Evolutionary conservation across 176 grass and related monocot genomes (phyloP).

Genomic region (Rhynchospora pubera): DNA sequence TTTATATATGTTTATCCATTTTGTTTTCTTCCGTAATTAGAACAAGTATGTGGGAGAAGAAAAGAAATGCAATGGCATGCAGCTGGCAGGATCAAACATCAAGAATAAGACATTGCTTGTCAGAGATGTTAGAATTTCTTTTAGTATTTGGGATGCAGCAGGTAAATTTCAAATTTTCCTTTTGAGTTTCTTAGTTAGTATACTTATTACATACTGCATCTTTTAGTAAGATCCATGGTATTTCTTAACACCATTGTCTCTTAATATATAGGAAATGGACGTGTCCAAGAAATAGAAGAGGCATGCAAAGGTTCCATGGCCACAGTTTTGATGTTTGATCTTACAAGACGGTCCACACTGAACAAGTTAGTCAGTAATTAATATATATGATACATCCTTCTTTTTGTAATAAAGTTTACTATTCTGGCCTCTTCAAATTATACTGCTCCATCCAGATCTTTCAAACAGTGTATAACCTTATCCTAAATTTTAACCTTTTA

Average conservation of each 20-base stretch:
- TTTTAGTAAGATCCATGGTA: neutral
- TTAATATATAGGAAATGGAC: constrained; percentile 40
- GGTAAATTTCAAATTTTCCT: constrained; percentile 28
- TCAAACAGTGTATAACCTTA: neutral
- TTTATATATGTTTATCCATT: neutral
- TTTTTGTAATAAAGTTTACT: neutral
- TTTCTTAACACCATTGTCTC: neutral
- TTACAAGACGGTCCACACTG: constrained; percentile 74
- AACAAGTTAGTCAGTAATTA: constrained; percentile 54
- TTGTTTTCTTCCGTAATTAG: constrained; percentile 22
- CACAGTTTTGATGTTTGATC: constrained; percentile 91
- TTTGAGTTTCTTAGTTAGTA: neutral
- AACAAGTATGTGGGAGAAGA: constrained; percentile 66
- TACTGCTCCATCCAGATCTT: neutral
- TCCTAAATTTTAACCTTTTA: constrained; percentile 16
- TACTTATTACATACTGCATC: neutral
- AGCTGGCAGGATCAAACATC: constrained; percentile 69
- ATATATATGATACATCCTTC: neutral
- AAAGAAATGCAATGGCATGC: constrained; percentile 55
- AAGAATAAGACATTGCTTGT: constrained; percentile 73
- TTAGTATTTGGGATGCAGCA: constrained; percentile 87
- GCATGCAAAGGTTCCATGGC: constrained; percentile 88
- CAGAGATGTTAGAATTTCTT: constrained; percentile 62
- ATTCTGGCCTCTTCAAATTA: neutral
- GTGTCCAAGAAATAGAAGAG: constrained; percentile 47